A percentile compares a stretch with the other conserved stretches of the same genome.
These are phyloP conservation scores for Pachysolen tannophilus DNA, from an alignment of 805 yeast genomes.

Conservation along the genomic window DNA sequence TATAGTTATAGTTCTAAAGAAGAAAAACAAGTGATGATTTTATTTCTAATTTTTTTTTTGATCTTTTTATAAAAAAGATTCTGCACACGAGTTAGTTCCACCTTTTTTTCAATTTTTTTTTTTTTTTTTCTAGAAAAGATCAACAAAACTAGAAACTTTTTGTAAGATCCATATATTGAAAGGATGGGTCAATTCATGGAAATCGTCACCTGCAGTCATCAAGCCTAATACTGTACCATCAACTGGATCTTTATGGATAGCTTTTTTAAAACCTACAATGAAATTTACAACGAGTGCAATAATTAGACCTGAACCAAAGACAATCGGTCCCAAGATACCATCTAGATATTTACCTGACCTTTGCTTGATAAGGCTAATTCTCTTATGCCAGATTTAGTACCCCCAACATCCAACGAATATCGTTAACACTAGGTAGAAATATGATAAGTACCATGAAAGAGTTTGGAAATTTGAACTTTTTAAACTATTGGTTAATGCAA, in stretches of 20 bases:
- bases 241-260: conserved; percentile 13
- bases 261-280: conserved; percentile 46
- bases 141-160: conserved; percentile 6
- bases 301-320: conserved; percentile 64
- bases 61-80: no score
- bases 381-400: conserved; percentile 60
- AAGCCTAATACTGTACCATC: not conserved
- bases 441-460: conserved; percentile 66
- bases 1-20: no score
- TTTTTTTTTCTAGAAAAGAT: conserved; percentile 6
- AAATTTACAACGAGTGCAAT: conserved; percentile 67
- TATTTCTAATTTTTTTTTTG: no score
- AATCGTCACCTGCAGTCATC: not conserved
- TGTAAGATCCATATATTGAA: conserved; percentile 7
- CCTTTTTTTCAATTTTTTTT: no score
- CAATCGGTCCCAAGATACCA: conserved; percentile 81
- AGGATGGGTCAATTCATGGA: conserved; percentile 1
- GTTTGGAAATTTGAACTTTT: conserved; percentile 53
- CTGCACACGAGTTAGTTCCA: no score
- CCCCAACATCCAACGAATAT: conserved; percentile 88
- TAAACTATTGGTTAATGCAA: conserved; percentile 74
- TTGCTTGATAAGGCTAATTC: conserved; percentile 66
- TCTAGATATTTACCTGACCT: conserved; percentile 86
- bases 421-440: conserved; percentile 72
- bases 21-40: no score